Evolutionary conservation across 2,329 filamentous ascomycete species (phyloP).

Genomic region (Fusarium protoensiforme): DNA sequence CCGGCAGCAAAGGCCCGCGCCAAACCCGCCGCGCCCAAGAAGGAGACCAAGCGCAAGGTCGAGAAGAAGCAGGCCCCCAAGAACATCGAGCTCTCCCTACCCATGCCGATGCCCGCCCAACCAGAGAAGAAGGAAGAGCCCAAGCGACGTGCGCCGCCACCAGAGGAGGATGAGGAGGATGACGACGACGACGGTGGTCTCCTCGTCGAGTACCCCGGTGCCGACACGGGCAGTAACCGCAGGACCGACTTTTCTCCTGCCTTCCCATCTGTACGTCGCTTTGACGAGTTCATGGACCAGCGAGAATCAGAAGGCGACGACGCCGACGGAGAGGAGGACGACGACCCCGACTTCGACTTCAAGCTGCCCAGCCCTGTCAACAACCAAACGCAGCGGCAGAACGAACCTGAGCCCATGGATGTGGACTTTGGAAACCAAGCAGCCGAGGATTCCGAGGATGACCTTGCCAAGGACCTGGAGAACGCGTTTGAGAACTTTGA

Average conservation of each 20-base stretch:
- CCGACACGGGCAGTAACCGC: slow-evolving; percentile 50
- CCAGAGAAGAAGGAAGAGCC: slow-evolving; percentile 35
- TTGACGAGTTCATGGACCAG: slow-evolving; percentile 64
- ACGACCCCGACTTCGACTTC: slow-evolving; percentile 61
- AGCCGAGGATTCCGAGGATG: slow-evolving; percentile 48
- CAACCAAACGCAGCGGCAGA: slow-evolving; percentile 45
- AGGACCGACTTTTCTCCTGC: slow-evolving; percentile 61
- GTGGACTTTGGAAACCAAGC: slow-evolving; percentile 42
- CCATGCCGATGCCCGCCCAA: slow-evolving; percentile 43
- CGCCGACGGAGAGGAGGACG: slow-evolving; percentile 59
- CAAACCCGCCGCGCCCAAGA: slow-evolving; percentile 41
- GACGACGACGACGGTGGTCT: slow-evolving; percentile 68
- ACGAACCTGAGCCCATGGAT: slow-evolving; percentile 43
- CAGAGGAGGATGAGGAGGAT: slow-evolving; percentile 64
- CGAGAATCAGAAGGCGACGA: slow-evolving; percentile 59
- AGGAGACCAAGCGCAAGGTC: slow-evolving; percentile 46
- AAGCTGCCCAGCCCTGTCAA: slow-evolving; percentile 66
- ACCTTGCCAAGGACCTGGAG: slow-evolving; percentile 64
- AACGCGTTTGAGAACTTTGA: slow-evolving; percentile 64
- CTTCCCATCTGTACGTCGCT: slow-evolving; percentile 59
- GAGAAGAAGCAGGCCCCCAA: slow-evolving; percentile 51
- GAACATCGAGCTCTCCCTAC: slow-evolving; percentile 50
- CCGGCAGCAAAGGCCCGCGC: slow-evolving; percentile 38
- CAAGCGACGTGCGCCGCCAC: slow-evolving; percentile 45
- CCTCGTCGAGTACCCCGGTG: slow-evolving; percentile 70